Evolutionary conservation across 495 filamentous ascomycete species (phyloP), one percentile per base, ranked within the genome.

Genomic region (Jackrogersella multiformis): DNA sequence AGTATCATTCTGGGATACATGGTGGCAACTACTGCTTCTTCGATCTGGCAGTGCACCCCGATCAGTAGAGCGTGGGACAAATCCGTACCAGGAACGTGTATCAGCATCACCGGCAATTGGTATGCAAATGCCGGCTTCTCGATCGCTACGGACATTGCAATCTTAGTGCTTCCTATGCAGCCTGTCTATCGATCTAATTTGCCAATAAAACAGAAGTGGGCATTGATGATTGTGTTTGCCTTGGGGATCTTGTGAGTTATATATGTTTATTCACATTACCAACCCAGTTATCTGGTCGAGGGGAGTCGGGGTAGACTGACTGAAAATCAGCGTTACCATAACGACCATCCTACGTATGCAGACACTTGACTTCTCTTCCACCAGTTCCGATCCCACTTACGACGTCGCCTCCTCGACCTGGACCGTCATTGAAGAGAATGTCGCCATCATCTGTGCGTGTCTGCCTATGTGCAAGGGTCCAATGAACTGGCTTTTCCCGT

Each of bases 161-260:
- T 89, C 6, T 77, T 87, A 1, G 38, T 81, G 3, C 55, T 88
- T 44, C 86, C 86, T 1, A 84, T 89, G 78, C 83, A 83, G 1
- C 74, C 84, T 0, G 77, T 89, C 30, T 80, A 74, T 36, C 64
- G 78, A 12, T 72, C 86, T 5, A 80, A 82, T 38, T 73, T 88
- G 3, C 84, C 80, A 6, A 67, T 65, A 13, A 74, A 71, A 51
- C 85, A 87, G 59, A 89, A 85, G 64, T 21, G 80, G 51, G 80
- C 77, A 1, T 65, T 89, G 18, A 75, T 86, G 49, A 68, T 79
- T 12, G 79, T 88, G 21, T 88, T 89, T 66, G 77, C 79, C 0
- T 74, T 88, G 5, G 87, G 87, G 51, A 80, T 78, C 65, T 79
- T 87, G 72, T 74, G 16, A 68, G 72, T 48, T n/a, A 7, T 21